Conservation (phyloP, 2,329 filamentous ascomycete species). For the Pezicula radicicola region DNA sequence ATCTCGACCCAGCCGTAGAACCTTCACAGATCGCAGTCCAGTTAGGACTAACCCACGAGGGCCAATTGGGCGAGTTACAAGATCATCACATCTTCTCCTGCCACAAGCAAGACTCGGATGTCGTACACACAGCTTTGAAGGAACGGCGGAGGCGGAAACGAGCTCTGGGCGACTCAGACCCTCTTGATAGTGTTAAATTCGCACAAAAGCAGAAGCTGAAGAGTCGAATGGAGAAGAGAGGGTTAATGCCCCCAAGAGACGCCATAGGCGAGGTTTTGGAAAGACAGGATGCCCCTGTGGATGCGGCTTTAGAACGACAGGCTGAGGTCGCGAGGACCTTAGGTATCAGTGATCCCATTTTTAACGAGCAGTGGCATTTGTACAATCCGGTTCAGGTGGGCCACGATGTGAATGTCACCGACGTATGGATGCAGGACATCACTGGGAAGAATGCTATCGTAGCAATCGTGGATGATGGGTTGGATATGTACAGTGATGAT, state of each 20-base stretch:
- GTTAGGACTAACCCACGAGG: slow-evolving; percentile 78
- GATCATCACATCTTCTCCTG: slow-evolving; percentile 85
- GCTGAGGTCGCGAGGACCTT: slow-evolving; percentile 60
- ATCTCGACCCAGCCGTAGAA: slow-evolving; percentile 64
- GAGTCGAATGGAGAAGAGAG: slow-evolving; percentile 55
- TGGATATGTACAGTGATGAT: slow-evolving; percentile 95
- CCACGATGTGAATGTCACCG: slow-evolving; percentile 95
- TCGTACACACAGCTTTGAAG: slow-evolving; percentile 52
- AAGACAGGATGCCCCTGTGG: slow-evolving; percentile 16
- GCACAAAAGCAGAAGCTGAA: slow-evolving; percentile 74
- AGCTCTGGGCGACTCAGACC: slow-evolving; percentile 45
- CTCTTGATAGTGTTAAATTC: slow-evolving; percentile 72
- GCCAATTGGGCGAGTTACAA: slow-evolving; percentile 71
- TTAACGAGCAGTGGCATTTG: slow-evolving; percentile 92
- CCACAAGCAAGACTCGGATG: slow-evolving; percentile 56
- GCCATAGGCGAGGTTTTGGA: slow-evolving; percentile 11
- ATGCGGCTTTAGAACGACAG: slow-evolving; percentile 51
- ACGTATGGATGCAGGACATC: slow-evolving; percentile 84
- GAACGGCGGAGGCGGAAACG: slow-evolving; percentile 59
- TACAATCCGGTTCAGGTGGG: slow-evolving; percentile 78
- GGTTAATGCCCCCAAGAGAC: slow-evolving; percentile 21
- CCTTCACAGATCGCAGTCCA: slow-evolving; percentile 68
- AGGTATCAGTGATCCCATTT: slow-evolving; percentile 86
- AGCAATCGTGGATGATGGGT: slow-evolving; percentile 91
- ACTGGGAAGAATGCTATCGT: slow-evolving; percentile 88